Evolutionary conservation across 2,329 filamentous ascomycete genomes (phyloP).

Genomic region (Botryotinia convoluta): DNA sequence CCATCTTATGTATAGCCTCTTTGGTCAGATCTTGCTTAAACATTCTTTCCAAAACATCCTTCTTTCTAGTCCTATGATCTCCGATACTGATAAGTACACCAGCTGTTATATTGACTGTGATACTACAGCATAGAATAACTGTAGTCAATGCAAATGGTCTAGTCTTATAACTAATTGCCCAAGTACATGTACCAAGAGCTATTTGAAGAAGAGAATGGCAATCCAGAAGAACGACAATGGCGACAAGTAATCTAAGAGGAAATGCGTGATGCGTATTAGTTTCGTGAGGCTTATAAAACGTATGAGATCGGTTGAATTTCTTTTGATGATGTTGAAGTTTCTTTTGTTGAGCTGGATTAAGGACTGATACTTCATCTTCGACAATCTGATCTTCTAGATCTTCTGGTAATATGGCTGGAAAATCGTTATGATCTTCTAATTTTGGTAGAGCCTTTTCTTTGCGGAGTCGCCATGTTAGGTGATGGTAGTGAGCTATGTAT

Average conservation of each 20-base stretch:
- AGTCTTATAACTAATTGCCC: constrained; percentile 69
- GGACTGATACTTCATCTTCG: constrained; percentile 55
- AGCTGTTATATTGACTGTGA: constrained; percentile 73
- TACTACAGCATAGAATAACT: constrained; percentile 75
- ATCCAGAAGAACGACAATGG: constrained; percentile 76
- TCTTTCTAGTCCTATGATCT: constrained; percentile 75
- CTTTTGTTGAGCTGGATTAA: constrained; percentile 64
- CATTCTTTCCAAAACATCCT: constrained; percentile 77
- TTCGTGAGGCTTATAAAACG: constrained; percentile 87
- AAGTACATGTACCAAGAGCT: constrained; percentile 73
- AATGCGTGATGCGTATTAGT: constrained; percentile 80
- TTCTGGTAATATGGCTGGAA: constrained; percentile 43
- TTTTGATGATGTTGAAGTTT: constrained; percentile 72
- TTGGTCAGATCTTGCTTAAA: constrained; percentile 73
- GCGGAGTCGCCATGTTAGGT: constrained; percentile 58
- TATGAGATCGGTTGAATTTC: constrained; percentile 79
- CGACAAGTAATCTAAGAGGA: constrained; percentile 68
- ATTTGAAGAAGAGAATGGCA: constrained; percentile 79
- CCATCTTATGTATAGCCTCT: constrained; percentile 51
- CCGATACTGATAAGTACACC: constrained; percentile 75
- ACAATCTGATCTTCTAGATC: constrained; percentile 35
- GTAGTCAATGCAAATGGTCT: constrained; percentile 74
- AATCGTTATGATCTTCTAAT: constrained; percentile 59
- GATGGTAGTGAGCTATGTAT: constrained; percentile 61
- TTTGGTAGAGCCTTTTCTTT: constrained; percentile 55